Percentiles rank a stretch among this genome's conserved stretches.
Evolutionary conservation across 768 basidiomycete species (phyloP).

Genomic region (Suillus weaverae): DNA sequence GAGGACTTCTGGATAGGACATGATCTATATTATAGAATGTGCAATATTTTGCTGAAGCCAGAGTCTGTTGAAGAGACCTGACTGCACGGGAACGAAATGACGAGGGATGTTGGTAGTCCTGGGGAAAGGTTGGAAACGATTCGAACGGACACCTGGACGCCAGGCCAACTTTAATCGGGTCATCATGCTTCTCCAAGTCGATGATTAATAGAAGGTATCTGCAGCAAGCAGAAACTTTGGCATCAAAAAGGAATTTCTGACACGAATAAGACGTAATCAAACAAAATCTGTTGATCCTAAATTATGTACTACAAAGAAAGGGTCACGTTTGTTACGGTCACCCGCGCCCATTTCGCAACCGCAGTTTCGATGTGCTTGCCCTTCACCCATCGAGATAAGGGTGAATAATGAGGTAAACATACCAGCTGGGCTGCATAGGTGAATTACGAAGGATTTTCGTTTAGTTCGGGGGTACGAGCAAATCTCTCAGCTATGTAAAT

Average conservation of each 20-base stretch:
- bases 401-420: neutral
- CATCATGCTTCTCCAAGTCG: neutral
- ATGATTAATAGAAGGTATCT: neutral
- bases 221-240: neutral
- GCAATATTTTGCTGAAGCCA: neutral
- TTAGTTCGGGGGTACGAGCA: neutral
- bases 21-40: neutral
- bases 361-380: neutral
- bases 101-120: neutral
- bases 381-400: neutral
- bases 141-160: neutral
- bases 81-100: neutral
- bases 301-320: neutral
- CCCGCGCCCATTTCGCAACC: neutral
- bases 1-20: neutral
- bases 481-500: neutral
- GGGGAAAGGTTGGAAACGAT: neutral
- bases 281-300: neutral
- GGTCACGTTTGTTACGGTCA: neutral
- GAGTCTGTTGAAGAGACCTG: neutral
- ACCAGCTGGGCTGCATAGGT: neutral
- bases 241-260: neutral
- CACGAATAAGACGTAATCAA: neutral
- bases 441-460: neutral
- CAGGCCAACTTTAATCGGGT: neutral